Evolutionary conservation across 164 flowering plant species (phyloP).

Genomic region (Annona cherimola): DNA sequence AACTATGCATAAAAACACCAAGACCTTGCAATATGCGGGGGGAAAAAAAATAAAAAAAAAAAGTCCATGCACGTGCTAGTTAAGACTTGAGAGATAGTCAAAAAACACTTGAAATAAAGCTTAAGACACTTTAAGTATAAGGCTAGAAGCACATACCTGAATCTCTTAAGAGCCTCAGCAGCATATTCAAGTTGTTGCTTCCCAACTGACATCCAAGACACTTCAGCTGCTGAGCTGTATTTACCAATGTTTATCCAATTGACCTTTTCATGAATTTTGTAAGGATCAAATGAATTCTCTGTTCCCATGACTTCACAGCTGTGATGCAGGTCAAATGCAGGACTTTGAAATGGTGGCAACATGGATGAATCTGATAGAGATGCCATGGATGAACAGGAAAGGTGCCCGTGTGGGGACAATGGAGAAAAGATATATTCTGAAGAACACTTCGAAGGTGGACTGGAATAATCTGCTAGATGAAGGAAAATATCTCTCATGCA

Average conservation of each 20-base stretch:
- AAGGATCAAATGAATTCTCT: slow-evolving; percentile 29
- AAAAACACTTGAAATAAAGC: not conserved
- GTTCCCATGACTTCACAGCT: slow-evolving; percentile 15
- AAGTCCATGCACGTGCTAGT: not conserved
- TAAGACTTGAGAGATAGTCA: not conserved
- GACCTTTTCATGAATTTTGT: slow-evolving; percentile 29
- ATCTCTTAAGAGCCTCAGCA: slow-evolving; percentile 34
- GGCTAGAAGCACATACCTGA: slow-evolving; percentile 24
- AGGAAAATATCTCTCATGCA: slow-evolving; percentile 45
- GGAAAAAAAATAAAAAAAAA: not conserved
- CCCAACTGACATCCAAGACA: slow-evolving; percentile 46
- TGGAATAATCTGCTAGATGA: slow-evolving; percentile 31
- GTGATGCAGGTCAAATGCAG: slow-evolving; percentile 17
- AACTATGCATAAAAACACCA: not conserved
- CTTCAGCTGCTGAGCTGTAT: slow-evolving; percentile 34
- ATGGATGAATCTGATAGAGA: slow-evolving; percentile 28
- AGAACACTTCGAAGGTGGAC: slow-evolving; percentile 19
- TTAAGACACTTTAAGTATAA: not conserved
- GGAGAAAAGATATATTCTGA: slow-evolving; percentile 22
- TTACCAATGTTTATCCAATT: slow-evolving; percentile 29
- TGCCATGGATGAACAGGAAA: slow-evolving; percentile 27
- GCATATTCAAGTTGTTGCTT: slow-evolving; percentile 41
- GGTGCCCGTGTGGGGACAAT: slow-evolving; percentile 28
- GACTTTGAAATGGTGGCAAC: slow-evolving; percentile 8
- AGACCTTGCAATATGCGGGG: not conserved